Conservation (phyloP, 2,329 filamentous ascomycete species). For the Pseudogymnoascus sp. region DNA sequence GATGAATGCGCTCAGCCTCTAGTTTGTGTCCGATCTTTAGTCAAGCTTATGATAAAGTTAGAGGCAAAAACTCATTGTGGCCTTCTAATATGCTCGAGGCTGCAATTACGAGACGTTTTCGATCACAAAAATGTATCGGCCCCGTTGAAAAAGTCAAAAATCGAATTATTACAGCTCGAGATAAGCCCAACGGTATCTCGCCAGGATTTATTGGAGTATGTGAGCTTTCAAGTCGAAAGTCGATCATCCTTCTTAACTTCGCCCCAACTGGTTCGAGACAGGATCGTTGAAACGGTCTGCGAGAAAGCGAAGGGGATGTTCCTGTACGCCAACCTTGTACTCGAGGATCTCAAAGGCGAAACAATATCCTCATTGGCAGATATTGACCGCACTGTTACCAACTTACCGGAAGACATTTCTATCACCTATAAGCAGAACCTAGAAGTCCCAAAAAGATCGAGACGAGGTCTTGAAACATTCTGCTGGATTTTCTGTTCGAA, state of each 20-base stretch:
- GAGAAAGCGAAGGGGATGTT: conserved; percentile 7
- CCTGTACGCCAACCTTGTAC: conserved; percentile 6
- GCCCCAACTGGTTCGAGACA: neutral
- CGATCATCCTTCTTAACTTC: neutral
- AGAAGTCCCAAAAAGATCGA: neutral
- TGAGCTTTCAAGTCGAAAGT: neutral
- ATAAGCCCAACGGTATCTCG: neutral
- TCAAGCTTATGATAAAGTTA: neutral
- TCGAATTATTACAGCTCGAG: neutral
- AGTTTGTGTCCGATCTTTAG: neutral
- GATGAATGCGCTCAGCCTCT: neutral
- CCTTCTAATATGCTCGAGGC: neutral
- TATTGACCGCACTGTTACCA: neutral
- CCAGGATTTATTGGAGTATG: neutral
- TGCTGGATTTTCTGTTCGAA: neutral
- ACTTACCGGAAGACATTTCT: neutral
- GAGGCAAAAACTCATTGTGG: neutral
- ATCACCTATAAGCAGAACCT: neutral
- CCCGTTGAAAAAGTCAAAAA: neutral
- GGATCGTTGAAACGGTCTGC: neutral
- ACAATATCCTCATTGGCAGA: neutral
- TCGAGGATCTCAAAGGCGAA: conserved; percentile 6
- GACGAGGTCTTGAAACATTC: conserved; percentile 4
- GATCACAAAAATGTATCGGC: neutral
- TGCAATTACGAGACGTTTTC: neutral